Evolutionary conservation across 352 stramenopile genomes (phyloP), one percentile per base, ranked within the genome.

Genomic region (Pythium brachiatum): DNA sequence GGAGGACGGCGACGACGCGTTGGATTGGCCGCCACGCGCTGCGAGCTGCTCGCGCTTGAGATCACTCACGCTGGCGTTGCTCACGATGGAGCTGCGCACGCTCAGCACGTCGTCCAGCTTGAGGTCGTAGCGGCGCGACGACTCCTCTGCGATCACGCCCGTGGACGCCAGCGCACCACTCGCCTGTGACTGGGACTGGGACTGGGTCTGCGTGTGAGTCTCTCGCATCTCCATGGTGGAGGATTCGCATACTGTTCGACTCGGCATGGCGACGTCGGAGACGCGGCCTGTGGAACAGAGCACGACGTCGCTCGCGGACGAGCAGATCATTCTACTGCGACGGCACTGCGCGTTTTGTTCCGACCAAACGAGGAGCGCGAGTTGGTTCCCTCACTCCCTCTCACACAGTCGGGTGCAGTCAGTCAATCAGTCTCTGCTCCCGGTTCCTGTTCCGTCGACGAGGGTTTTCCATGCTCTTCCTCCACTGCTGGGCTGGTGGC

Each of bases 11-110:
- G 59, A 36, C 18, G 57, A 57, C 26, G 48, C 34, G 7, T 23
- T 20, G 7, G 54, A 38, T 4, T 47, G 21, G 26, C 25, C 32
- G 39, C 43, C 4, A 1, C 57, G 29, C 0, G 52, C 36, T 20
- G 38, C 59, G 51, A 59, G 62, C 29, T 71, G 64, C 32, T 66
- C 58, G 20, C 58, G 64, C 64, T 71, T 71, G 32, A 71, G 46
- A 31, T 71, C 57, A 2, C 51, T 34, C 26, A 52, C 36, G 39
- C 64, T 66, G n/a, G 53, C 36, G 34, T 59, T 66, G 47, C 64
- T 71, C 16, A 66, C 57, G 16, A 70, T 26, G 53, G 57, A 66
- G 44, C 27, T 52, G 20, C 64, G 57, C 20, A 71, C 53, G 25
- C 52, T 71, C 26, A 71, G 27, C 43, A 66, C 32, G 16, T 66